Conservation (phyloP, 192 early-diverging fungal genomes). For the Mortierella antarctica region DNA sequence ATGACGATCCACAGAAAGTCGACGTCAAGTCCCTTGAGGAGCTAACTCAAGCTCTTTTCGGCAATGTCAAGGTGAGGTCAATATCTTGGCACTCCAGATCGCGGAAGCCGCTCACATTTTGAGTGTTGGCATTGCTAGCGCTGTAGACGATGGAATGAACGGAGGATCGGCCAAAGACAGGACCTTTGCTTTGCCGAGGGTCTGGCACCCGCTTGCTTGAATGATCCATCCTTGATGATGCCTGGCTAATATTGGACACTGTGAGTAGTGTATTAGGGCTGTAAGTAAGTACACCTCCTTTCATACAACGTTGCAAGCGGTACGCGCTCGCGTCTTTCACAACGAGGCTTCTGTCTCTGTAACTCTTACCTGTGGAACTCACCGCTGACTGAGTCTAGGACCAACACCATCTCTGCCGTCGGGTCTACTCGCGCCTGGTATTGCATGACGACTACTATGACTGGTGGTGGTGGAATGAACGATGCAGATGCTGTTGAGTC, state of each 20-base stretch:
- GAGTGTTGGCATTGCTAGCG: not conserved
- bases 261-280: no score
- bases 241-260: slow-evolving; percentile 4
- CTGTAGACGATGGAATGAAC: not conserved
- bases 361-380: no score
- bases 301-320: no score
- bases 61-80: slow-evolving; percentile 12
- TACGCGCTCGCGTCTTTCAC: no score
- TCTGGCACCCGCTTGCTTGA: slow-evolving; percentile 1
- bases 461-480: no score
- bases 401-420: no score
- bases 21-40: slow-evolving; percentile 84
- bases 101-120: slow-evolving; percentile 65
- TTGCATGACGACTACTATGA: no score
- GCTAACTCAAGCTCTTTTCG: slow-evolving; percentile 88
- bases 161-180: no score
- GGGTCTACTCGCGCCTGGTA: no score
- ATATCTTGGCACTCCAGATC: slow-evolving; percentile 69
- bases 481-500: no score
- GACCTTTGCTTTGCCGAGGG: not conserved
- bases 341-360: no score
- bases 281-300: no score
- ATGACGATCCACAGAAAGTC: slow-evolving; percentile 97
- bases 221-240: slow-evolving; percentile 6
- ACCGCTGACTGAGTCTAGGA: not conserved